Percentiles rank a stretch among this genome's conserved stretches.
Conservation (phyloP, 228 moss, liverwort and hornwort genomes). For the Sphagnum fallax region DNA sequence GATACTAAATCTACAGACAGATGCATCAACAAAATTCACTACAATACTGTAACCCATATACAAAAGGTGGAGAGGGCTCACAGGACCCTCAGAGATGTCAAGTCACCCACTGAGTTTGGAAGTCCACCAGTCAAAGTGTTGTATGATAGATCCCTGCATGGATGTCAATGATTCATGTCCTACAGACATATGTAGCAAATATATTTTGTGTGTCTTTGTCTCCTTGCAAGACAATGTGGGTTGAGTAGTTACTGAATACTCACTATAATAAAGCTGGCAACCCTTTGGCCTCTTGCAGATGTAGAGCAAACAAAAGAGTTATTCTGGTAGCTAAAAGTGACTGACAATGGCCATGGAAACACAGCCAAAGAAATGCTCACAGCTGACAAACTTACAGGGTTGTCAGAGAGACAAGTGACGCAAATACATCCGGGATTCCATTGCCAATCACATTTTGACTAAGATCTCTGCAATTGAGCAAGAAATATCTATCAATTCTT, state of each 20-base stretch:
- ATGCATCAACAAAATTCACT: no score
- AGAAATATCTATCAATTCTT: background rate
- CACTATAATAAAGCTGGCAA: background rate
- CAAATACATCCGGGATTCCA: slow-evolving; percentile 42
- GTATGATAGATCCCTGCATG: slow-evolving; percentile 44
- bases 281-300: background rate
- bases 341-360: background rate
- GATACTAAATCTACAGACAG: no score
- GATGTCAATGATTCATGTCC: background rate
- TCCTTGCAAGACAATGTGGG: background rate
- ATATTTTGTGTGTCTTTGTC: background rate
- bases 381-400: slow-evolving; percentile 21
- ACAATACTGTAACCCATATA: no score
- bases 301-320: no score
- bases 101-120: slow-evolving; percentile 35
- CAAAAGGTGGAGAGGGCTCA: slow-evolving; percentile 8
- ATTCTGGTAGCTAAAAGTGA: no score
- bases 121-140: slow-evolving; percentile 35
- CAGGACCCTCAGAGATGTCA: slow-evolving; percentile 26
- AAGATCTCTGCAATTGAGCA: slow-evolving; percentile 26
- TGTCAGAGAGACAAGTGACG: slow-evolving; percentile 27
- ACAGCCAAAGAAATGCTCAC: background rate
- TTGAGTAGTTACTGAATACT: background rate
- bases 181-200: background rate
- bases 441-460: slow-evolving; percentile 41